Conservation (phyloP, 2,329 filamentous ascomycete genomes). For the Lecanicillium sp. region DNA sequence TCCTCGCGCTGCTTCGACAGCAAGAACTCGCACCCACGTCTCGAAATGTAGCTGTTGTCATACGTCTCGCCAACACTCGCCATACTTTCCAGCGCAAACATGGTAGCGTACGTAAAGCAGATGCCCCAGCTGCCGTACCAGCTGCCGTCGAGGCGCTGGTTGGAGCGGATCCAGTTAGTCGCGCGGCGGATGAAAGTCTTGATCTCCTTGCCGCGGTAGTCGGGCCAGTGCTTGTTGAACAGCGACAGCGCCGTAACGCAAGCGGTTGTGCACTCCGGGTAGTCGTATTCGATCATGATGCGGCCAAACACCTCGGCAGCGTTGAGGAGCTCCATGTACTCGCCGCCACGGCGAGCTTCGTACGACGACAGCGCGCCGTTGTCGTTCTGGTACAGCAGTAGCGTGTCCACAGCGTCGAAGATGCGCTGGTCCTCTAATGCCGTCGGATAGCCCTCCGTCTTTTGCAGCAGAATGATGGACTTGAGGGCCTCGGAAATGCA, state of each 20-base stretch:
- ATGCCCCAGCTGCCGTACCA: conserved; percentile 99
- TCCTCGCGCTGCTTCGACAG: conserved; percentile 78
- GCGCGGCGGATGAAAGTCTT: conserved; percentile 64
- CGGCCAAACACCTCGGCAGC: conserved; percentile 92
- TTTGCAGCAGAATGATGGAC: conserved; percentile 77
- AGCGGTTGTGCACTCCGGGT: conserved; percentile 95
- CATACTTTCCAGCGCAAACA: conserved; percentile 92
- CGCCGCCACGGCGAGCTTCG: conserved; percentile 72
- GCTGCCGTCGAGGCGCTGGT: conserved; percentile 74
- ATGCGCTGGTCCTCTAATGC: conserved; percentile 72
- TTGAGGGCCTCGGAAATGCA: conserved; percentile 91
- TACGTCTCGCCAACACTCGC: conserved; percentile 77
- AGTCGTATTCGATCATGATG: conserved; percentile 99
- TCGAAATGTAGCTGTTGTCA: conserved; percentile 62
- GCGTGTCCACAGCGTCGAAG: conserved; percentile 81
- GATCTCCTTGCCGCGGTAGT: conserved; percentile 74
- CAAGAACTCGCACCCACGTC: conserved; percentile 78
- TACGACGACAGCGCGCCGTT: conserved; percentile 88
- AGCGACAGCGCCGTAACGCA: conserved; percentile 81
- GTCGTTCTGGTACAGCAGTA: conserved; percentile 84
- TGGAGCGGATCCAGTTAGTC: conserved; percentile 73
- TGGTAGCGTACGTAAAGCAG: conserved; percentile 93
- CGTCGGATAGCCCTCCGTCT: conserved; percentile 65
- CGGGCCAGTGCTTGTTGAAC: conserved; percentile 74
- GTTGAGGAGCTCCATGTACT: conserved; percentile 78